Percentiles rank a stretch among this genome's conserved stretches.
Conservation (phyloP, 2,329 filamentous ascomycete genomes). For the Zopfia rhizophila region DNA sequence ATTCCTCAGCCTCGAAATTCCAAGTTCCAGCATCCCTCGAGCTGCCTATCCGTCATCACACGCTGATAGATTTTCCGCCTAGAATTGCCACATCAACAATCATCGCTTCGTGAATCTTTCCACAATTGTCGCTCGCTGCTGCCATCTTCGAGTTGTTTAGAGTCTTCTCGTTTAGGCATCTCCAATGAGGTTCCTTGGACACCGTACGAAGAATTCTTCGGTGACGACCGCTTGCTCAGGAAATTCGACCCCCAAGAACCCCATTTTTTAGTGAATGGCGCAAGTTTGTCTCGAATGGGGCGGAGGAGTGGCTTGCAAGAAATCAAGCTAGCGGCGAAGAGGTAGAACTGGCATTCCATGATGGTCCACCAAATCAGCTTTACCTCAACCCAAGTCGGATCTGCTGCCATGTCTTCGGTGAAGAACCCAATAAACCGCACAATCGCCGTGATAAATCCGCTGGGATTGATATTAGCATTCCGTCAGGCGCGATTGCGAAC, state of each 20-base stretch:
- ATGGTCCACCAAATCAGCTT: slow-evolving; percentile 10
- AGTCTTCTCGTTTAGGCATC: too few relatives aligned
- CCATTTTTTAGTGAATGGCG: background rate
- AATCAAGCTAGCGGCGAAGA: slow-evolving; percentile 6
- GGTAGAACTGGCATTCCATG: slow-evolving; percentile 10
- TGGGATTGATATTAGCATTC: background rate
- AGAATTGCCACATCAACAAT: too few relatives aligned
- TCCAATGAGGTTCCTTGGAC: too few relatives aligned
- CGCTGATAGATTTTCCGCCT: too few relatives aligned
- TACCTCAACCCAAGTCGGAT: slow-evolving; percentile 5
- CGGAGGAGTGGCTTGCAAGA: slow-evolving; percentile 6
- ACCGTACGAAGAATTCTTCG: too few relatives aligned
- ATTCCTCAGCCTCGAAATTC: too few relatives aligned
- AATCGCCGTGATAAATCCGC: slow-evolving; percentile 8
- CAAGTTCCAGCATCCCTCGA: too few relatives aligned
- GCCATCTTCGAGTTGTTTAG: too few relatives aligned
- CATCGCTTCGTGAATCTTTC: too few relatives aligned
- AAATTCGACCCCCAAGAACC: background rate
- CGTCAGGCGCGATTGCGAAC: background rate
- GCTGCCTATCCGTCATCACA: too few relatives aligned
- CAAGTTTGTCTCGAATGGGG: slow-evolving; percentile 1
- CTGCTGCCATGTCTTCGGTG: slow-evolving; percentile 5
- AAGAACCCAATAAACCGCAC: slow-evolving; percentile 16
- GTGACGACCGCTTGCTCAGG: too few relatives aligned
- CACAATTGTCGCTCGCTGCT: too few relatives aligned